Percentiles rank a stretch among this genome's conserved stretches.
Evolutionary conservation across 2,329 filamentous ascomycete genomes (phyloP).

Genomic region (Claviceps pazoutovae): DNA sequence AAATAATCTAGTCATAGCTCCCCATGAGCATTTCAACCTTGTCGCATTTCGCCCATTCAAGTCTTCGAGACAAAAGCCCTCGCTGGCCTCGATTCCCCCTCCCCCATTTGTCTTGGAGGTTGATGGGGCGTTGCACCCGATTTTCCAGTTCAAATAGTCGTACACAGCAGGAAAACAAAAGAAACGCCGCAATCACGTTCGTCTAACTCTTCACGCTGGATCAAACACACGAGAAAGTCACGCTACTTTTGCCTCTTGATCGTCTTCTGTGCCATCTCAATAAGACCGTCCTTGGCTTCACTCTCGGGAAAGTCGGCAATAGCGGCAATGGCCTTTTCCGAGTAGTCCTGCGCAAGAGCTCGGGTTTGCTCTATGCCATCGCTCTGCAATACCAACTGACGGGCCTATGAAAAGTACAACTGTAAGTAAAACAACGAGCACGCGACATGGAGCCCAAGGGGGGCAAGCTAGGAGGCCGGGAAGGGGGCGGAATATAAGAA

Average conservation of each 20-base stretch:
- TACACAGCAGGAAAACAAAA: too few relatives aligned
- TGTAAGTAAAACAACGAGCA: neutral
- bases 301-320: constrained; percentile 79
- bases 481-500: neutral
- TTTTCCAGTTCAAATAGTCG: too few relatives aligned
- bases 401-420: constrained; percentile 45
- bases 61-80: too few relatives aligned
- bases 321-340: constrained; percentile 74
- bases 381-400: constrained; percentile 68
- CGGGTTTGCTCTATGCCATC: constrained; percentile 87
- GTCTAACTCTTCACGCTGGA: neutral
- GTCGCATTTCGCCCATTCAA: too few relatives aligned
- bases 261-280: constrained; percentile 90
- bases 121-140: too few relatives aligned
- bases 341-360: constrained; percentile 79
- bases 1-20: too few relatives aligned
- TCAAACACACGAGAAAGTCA: neutral
- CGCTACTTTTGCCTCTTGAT: constrained; percentile 71
- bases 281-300: constrained; percentile 79
- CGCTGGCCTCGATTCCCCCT: too few relatives aligned
- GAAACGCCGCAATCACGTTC: neutral
- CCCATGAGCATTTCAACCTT: too few relatives aligned
- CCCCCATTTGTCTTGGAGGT: too few relatives aligned
- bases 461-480: too few relatives aligned
- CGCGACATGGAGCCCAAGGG: too few relatives aligned